Evolutionary conservation across 2,329 filamentous ascomycete genomes (phyloP).

Genomic region (Lachnellula occidentalis): DNA sequence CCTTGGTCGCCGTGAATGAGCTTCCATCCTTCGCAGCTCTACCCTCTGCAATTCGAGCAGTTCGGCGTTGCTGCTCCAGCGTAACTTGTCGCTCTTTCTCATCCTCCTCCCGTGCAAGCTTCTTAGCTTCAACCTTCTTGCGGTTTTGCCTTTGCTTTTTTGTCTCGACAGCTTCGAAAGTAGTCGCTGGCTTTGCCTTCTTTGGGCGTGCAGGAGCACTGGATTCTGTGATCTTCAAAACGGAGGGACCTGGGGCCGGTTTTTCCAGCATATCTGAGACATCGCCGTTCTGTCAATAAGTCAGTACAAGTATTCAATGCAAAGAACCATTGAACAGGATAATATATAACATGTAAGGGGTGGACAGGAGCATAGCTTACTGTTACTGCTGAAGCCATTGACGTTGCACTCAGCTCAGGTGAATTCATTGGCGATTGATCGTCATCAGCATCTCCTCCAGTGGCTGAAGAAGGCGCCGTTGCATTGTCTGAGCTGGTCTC

Average conservation of each 20-base stretch:
- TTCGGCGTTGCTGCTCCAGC: conserved; percentile 77
- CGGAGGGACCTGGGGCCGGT: conserved; percentile 58
- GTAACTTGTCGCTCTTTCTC: conserved; percentile 72
- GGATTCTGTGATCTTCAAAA: conserved; percentile 71
- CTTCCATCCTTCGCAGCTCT: conserved; percentile 77
- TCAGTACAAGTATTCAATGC: background rate
- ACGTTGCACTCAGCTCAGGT: conserved; percentile 52
- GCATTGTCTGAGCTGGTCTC: conserved; percentile 39
- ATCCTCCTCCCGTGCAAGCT: conserved; percentile 66
- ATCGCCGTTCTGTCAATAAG: conserved; percentile 41
- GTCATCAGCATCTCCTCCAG: conserved; percentile 73
- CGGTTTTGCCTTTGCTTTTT: conserved; percentile 96
- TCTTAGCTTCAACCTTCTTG: conserved; percentile 78
- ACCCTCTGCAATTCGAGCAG: conserved; percentile 76
- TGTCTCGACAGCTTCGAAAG: conserved; percentile 65
- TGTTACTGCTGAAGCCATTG: conserved; percentile 34
- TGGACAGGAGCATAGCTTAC: background rate
- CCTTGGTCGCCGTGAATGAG: conserved; percentile 44
- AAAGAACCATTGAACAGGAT: background rate
- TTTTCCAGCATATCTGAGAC: conserved; percentile 91
- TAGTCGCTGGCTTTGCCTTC: conserved; percentile 52
- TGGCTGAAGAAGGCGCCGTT: conserved; percentile 62
- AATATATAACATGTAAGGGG: background rate
- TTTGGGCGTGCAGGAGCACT: conserved; percentile 52
- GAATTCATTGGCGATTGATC: conserved; percentile 68